Evolutionary conservation across 176 grass and related monocot species (phyloP).

Genomic region (Ensete glaucum): DNA sequence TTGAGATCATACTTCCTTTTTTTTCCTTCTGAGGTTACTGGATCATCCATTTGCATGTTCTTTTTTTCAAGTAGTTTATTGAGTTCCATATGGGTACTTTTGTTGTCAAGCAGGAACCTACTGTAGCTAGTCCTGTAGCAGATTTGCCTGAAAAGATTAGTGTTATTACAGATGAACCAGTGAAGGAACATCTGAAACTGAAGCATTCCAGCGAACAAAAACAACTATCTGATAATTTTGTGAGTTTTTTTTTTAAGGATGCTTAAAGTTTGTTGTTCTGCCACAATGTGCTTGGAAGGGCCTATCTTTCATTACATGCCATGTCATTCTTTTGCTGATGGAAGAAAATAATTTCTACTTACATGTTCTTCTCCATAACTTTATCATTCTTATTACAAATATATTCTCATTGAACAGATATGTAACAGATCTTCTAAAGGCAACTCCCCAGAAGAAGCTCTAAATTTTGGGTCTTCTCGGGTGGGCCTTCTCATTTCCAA

Average conservation of each 20-base stretch:
- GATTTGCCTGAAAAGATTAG: neutral
- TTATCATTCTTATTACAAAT: too few species aligned
- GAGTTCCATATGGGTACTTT: neutral
- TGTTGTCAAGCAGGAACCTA: conserved; percentile 26
- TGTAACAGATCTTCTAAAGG: too few species aligned
- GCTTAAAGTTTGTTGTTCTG: neutral
- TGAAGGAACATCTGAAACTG: conserved; percentile 36
- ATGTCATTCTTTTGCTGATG: neutral
- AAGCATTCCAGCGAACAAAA: neutral
- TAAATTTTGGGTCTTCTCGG: too few species aligned
- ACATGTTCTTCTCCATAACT: too few species aligned
- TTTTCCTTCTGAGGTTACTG: neutral
- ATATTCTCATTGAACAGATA: neutral
- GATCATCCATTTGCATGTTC: neutral
- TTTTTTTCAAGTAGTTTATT: neutral
- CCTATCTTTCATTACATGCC: neutral
- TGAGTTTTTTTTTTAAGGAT: conserved; percentile 30
- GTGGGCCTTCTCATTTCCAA: too few species aligned
- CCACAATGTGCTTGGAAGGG: neutral
- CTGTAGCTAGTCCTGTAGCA: neutral
- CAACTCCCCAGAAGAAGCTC: too few species aligned
- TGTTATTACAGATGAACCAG: conserved; percentile 1
- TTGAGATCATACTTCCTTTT: neutral
- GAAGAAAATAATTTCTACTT: neutral
- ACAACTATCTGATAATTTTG: conserved; percentile 30